Evolutionary conservation across 441 rosid species (phyloP).

Genomic region (Kokia cookei): DNA sequence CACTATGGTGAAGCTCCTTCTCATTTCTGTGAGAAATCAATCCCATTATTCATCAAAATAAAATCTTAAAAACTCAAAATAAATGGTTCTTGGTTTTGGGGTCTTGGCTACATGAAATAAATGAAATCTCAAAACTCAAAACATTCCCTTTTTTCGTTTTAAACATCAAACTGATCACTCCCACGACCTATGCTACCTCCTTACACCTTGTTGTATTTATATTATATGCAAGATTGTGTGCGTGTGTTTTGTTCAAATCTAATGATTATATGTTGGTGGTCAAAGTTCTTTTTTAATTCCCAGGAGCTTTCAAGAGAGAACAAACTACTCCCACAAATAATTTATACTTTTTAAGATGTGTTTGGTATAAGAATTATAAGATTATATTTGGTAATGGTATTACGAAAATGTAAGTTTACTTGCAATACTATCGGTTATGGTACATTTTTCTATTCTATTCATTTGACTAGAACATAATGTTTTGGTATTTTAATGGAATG

Average conservation of each 20-base stretch:
- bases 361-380: too few species aligned
- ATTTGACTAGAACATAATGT: too few species aligned
- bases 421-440: too few species aligned
- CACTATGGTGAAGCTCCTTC: neutral
- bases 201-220: constrained; percentile 2
- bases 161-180: constrained; percentile 59
- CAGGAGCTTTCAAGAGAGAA: neutral
- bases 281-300: neutral
- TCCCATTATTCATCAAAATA: neutral
- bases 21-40: neutral
- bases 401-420: too few species aligned
- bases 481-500: too few species aligned
- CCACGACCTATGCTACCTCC: constrained; percentile 25
- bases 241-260: neutral
- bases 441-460: too few species aligned
- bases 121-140: constrained; percentile 1
- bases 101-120: neutral
- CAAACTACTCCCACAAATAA: constrained; percentile 2
- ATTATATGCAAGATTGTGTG: neutral
- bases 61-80: neutral
- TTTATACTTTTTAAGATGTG: too few species aligned
- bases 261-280: neutral
- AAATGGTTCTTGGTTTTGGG: neutral
- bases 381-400: too few species aligned
- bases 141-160: constrained; percentile 44